Base-by-base conservation (phyloP, 2,329 filamentous ascomycete species). In the Neonectria coccinea region DNA sequence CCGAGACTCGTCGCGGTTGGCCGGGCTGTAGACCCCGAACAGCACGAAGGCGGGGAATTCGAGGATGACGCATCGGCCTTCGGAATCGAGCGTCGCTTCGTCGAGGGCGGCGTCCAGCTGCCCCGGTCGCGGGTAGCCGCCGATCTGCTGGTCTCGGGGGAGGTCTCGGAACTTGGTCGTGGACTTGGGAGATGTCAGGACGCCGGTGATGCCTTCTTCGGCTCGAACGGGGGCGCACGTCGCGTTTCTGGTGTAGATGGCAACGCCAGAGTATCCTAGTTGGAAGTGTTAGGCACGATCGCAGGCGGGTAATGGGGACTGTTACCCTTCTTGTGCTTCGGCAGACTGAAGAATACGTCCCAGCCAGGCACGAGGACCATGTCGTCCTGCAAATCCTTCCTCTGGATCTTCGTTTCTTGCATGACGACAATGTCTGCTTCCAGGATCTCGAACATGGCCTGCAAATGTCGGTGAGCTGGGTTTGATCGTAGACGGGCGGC, bases 11-110 rank as follows among this genome's bases (percentile, higher is more conserved):
- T 97, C 94, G 63, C 94, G 89, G 73, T 92, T 94, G 22, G 95
- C 96, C 11, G 96, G 96, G 72, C 92, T 93, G 79, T 99, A 98
- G 2, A 97, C 91, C 4, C 95, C 96, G 55, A 99, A 87, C 16
- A 99, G 86, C 5, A 99, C 93, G 76, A 99, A 98, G 3, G 93
- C 94, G 0, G 94, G 93, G 71, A 99, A 98, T 75, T 98, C 96
- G 4, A 99, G 84, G 47, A 97, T 85, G 8, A 98, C 89, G 72
- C 94, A 97, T 52, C 96, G 91, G 1, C 96, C 96, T 82, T 99
- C 96, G 0, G 92, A 92, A 76, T 99, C 96, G 8, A 98, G 86
- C 1, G 85, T 85, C 2, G 85, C 83, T 45, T 92, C 89, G 73
- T 97, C 93, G 5, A 93, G 79, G 1, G 79, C 76, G 11, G 84